A percentile compares a stretch with the other conserved stretches of the same genome.
phyloP scores from a whole-genome alignment of 2,329 filamentous ascomycete genomes.

The Phyllosticta paracitricarpa region DNA sequence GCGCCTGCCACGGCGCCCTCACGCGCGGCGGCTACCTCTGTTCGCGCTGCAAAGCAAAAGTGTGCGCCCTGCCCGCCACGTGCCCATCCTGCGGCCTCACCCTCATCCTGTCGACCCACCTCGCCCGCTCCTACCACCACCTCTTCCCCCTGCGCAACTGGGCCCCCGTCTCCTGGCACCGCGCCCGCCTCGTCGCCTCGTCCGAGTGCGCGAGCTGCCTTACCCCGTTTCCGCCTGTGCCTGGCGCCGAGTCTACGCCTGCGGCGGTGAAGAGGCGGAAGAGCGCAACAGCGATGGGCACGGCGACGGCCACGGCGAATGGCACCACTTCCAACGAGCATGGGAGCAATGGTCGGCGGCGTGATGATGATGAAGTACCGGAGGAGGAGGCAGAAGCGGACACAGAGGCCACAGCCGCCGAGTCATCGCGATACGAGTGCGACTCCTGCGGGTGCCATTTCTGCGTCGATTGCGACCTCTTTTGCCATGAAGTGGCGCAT shows the following conservation, averaged over 20 bases:
- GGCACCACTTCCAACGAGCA: constrained; percentile 10
- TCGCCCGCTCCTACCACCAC: constrained; percentile 30
- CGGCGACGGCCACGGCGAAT: neutral
- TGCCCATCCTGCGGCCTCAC: constrained; percentile 88
- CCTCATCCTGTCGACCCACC: constrained; percentile 73
- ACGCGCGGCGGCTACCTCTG: constrained; percentile 81
- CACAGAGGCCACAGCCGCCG: constrained; percentile 55
- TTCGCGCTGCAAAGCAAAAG: constrained; percentile 77
- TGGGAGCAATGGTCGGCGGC: too few species aligned
- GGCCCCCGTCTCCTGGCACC: constrained; percentile 76
- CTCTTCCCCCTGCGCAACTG: constrained; percentile 60
- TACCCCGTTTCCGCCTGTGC: constrained; percentile 53
- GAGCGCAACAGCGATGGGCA: neutral
- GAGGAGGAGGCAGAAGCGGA: constrained; percentile 20
- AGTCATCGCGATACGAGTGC: constrained; percentile 83
- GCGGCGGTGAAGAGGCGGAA: constrained; percentile 3
- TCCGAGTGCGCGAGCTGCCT: constrained; percentile 70
- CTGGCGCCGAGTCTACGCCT: constrained; percentile 14
- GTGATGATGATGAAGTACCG: constrained; percentile 11
- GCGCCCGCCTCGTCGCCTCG: constrained; percentile 42
- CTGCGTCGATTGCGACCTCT: constrained; percentile 96
- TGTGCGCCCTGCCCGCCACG: constrained; percentile 81
- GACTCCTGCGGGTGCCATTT: constrained; percentile 82
- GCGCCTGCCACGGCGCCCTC: constrained; percentile 81
- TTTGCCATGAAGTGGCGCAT: constrained; percentile 86